Base-by-base conservation (phyloP, 1,139 yeast species). In the Protomyces macrosporus region DNA sequence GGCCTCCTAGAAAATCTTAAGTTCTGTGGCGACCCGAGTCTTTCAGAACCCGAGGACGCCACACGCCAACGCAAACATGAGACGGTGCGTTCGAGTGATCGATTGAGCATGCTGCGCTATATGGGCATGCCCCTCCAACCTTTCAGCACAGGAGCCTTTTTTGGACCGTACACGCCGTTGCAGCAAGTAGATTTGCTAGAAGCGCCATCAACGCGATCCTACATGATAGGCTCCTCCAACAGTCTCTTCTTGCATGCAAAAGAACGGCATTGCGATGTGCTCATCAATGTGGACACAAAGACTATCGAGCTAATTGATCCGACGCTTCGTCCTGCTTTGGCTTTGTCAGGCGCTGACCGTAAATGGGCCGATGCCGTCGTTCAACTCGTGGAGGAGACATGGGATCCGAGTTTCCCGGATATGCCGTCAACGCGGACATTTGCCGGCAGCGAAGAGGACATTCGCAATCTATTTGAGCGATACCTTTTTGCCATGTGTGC, bases 111-210 rank as follows among this genome's bases (percentile, higher is more conserved):
- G 75, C 76, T 91, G 63, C 77, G 84, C 51, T 93, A 90, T 72
- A 83, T 90, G 74, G 98, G 98, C 0, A 78, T 93, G 53, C 98
- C 98, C 0, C 77, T 93, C 61, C 93, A 88, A 70, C 75, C 90
- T 0, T 93, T 93, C 75, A 90, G 90, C 9, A 83, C 85, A 70
- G 95, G 95, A 48, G 90, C 96, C 2, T 81, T 91, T 68, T 91
- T 95, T 80, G 87, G 88, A 69, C 98, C 98, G 0, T 93, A 91
- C 74, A 82, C 91, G 32, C 96, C 98, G 0, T 77, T 93, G 61
- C 98, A 91, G 74, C 98, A 91, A 72, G 77, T 93, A 65, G 87
- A 87, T 64, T 91, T 88, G 69, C 78, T 93, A 63, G 80, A 79
- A 45, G 80, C 82, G 39, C 77, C 79, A 0, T 82, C 80, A 54